Base-by-base conservation (phyloP, 768 basidiomycete species). In the Trametes coccinea region DNA sequence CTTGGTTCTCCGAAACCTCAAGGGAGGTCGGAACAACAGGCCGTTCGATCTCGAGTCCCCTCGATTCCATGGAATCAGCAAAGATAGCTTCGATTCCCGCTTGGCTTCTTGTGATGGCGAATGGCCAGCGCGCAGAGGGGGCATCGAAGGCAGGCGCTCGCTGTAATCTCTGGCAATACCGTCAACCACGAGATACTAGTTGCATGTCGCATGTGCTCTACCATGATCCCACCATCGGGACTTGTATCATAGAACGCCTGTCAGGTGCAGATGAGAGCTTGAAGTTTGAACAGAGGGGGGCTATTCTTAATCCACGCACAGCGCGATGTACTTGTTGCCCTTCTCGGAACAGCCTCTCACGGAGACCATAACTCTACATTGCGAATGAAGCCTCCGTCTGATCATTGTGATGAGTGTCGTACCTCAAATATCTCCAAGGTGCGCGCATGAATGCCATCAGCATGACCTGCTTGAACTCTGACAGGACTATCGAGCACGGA, bases 221-320 rank as follows among this genome's bases (percentile, higher is more conserved):
- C 89, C 76, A 86, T 81, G 41, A 92, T 89, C 4, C 81, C 86
- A 11, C 87, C 87, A 30, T 79, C 67, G 1, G 77, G 74, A 30
- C 79, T 76, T 5, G 90, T 89, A 65, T 90, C 88, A 68, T 92
- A 92, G 71, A 92, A 91, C 5, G 89, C 86, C 90, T 92, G 22
- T 3, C n/a, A 43, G 4, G 5, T 22, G 22, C 22, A 22, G 22
- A 22, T 22, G 22, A 22, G 22, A 22, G 1, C 22, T 22, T 22
- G 22, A 22, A 22, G 22, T 22, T 22, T 22, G 22, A 22, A 22
- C 22, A 22, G 22, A 22, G 22, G 22, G 22, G 22, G 22, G 22
- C 22, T 22, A 9, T 14, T 4, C 5, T 14, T 8, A 5, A 9
- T 8, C 5, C 14, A 52, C 66, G 40, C 37, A 70, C 69, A 16